Evolutionary conservation across 179 eudicot genomes (phyloP), one percentile per base, ranked within the genome.

Genomic region (Beta lomatogona): DNA sequence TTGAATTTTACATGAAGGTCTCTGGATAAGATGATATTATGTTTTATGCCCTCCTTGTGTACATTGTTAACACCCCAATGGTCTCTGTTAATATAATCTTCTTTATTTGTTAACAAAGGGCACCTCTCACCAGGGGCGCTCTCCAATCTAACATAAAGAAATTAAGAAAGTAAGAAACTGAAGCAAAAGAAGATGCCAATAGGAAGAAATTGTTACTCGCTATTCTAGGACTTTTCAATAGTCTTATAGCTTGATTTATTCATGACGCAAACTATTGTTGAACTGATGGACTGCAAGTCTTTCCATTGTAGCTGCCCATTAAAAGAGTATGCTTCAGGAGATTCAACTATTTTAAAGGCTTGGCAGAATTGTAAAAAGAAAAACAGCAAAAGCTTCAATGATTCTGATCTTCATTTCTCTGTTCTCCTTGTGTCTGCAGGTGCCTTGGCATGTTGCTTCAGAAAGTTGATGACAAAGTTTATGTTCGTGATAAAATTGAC

Each of bases 381-480:
- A 60, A 25, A 52, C 53, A 46, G 50, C 25, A 18, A 3, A 52
- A 72, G 41, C 76, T 53, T 73, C 21, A 54, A 53, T 28, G 36
- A 13, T 50, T 25, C 6, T 52, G 19, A 52, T 73, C 18, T 16
- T 41, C 9, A 6, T 12, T 22, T 25, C 2, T 28, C 10, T 59
- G 10, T 73, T 76, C 16, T 70, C 13, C n/a, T 60, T 76, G 41
- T 65, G 79, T 6, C 64, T 69, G 59, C 89, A 96, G 99, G 87
- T 94, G 97, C 85, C 88, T 96, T 71, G 99, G 99, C 67, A 89
- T 96, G 87, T 93, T 96, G 77, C 91, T 96, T 80, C 98, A 94
- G 86, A 96, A 93, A 88, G 97, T 96, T 82, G 97, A 91, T 79
- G 91, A 92, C 89, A 93, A 92, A 81, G 81, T 66, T 65, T 96